phyloP scores from a whole-genome alignment of 495 filamentous ascomycete species.

The Patellaria atrata region DNA sequence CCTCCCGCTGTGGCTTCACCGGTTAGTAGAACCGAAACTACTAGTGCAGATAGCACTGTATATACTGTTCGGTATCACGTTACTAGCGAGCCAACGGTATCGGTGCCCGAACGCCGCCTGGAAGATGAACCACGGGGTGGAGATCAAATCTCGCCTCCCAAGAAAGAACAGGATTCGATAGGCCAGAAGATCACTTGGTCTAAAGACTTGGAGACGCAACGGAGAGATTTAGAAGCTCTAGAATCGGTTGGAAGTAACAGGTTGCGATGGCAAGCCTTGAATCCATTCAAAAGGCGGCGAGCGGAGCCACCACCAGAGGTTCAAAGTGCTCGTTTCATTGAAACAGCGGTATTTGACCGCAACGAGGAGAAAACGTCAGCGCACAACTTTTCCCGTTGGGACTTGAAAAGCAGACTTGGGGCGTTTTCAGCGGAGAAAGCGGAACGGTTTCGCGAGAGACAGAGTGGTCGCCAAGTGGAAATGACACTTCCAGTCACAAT shows the following conservation, averaged over 20 bases:
- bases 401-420: slow-evolving; percentile 24
- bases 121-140: background rate
- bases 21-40: slow-evolving; percentile 62
- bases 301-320: slow-evolving; percentile 41
- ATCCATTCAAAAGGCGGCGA: slow-evolving; percentile 39
- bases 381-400: slow-evolving; percentile 23
- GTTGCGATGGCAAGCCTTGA: slow-evolving; percentile 34
- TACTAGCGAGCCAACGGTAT: slow-evolving; percentile 54
- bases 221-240: too few relatives aligned
- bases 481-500: slow-evolving; percentile 44
- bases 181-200: too few relatives aligned
- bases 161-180: too few relatives aligned
- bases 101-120: too few relatives aligned
- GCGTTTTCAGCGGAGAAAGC: slow-evolving; percentile 27
- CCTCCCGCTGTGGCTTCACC: slow-evolving; percentile 54
- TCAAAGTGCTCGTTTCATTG: slow-evolving; percentile 29
- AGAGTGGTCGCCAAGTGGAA: slow-evolving; percentile 21
- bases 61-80: slow-evolving; percentile 75
- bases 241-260: slow-evolving; percentile 9
- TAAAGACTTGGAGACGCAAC: too few relatives aligned
- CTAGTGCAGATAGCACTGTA: slow-evolving; percentile 65
- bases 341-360: slow-evolving; percentile 14
- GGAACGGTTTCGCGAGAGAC: slow-evolving; percentile 22
- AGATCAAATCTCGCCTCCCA: too few relatives aligned
- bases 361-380: slow-evolving; percentile 12